Percentiles rank a stretch among this genome's conserved stretches.
These are phyloP conservation scores for Metschnikowia bowlesiae DNA, from an alignment of 805 yeast genomes.

Conservation along the genomic window DNA sequence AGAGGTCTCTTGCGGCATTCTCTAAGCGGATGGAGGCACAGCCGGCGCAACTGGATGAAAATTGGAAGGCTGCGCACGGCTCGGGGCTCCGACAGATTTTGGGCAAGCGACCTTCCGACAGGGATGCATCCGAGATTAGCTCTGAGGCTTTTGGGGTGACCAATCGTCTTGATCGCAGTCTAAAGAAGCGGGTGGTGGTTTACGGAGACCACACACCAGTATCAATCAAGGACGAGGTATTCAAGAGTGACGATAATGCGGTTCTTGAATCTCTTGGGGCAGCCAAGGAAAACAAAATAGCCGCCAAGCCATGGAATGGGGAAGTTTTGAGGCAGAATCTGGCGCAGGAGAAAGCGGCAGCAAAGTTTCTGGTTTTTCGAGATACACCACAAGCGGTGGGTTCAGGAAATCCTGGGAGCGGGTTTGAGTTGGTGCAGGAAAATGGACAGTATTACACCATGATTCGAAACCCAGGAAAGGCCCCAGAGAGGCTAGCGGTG, in stretches of 20 bases:
- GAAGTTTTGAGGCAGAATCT: conserved; percentile 48
- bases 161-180: neutral
- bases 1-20: conserved; percentile 41
- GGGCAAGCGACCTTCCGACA: neutral
- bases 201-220: conserved; percentile 18
- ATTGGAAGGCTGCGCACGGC: neutral
- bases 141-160: neutral
- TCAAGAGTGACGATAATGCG: conserved; percentile 30
- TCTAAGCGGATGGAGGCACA: conserved; percentile 11
- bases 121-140: neutral
- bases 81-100: neutral
- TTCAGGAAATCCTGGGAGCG: neutral
- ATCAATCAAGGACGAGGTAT: conserved; percentile 15
- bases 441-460: conserved; percentile 43
- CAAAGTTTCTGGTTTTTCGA: conserved; percentile 23
- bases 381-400: conserved; percentile 7
- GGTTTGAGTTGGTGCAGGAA: conserved; percentile 8
- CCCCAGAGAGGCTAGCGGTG: conserved; percentile 53
- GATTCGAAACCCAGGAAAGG: conserved; percentile 53
- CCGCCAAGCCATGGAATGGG: conserved; percentile 60
- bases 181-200: conserved; percentile 33
- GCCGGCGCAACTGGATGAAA: neutral
- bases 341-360: conserved; percentile 16
- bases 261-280: conserved; percentile 43
- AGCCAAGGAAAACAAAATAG: conserved; percentile 59